These are phyloP conservation scores for Ustilaginoidea virens DNA, from an alignment of 2,329 filamentous ascomycete species.

Conservation along the genomic window DNA sequence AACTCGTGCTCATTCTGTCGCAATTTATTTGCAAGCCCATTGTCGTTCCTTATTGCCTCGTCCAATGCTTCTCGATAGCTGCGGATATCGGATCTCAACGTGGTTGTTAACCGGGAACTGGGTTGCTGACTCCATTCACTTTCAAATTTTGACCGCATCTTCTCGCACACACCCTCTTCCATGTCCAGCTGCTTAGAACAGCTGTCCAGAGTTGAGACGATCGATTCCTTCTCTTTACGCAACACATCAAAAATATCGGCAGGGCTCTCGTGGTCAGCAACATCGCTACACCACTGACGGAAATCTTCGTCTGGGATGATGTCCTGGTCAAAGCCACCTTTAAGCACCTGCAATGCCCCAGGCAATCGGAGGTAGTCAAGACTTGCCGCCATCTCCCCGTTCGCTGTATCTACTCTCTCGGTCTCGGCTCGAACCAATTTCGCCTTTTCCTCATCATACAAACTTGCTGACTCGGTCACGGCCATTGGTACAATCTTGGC, in stretches of 20 bases:
- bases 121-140: conserved; percentile 95
- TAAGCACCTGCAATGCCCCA: conserved; percentile 75
- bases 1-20: conserved; percentile 79
- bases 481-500: conserved; percentile 91
- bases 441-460: conserved; percentile 97
- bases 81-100: conserved; percentile 70
- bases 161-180: conserved; percentile 96
- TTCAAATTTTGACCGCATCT: conserved; percentile 97
- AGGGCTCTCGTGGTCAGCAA: conserved; percentile 74
- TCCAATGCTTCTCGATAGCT: conserved; percentile 82
- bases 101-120: conserved; percentile 76
- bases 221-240: conserved; percentile 59
- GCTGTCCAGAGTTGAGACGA: conserved; percentile 57
- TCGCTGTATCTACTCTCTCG: conserved; percentile 81
- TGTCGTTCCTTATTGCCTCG: conserved; percentile 76
- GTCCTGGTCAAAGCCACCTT: conserved; percentile 84
- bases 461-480: conserved; percentile 88
- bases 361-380: conserved; percentile 87
- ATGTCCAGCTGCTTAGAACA: conserved; percentile 83
- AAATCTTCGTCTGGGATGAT: conserved; percentile 83
- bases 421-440: conserved; percentile 88
- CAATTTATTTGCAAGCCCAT: conserved; percentile 67
- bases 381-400: conserved; percentile 90
- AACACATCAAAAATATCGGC: conserved; percentile 64
- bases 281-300: conserved; percentile 81